Conservation (phyloP, 495 filamentous ascomycete genomes). For the Penicillium ochrochloron region DNA sequence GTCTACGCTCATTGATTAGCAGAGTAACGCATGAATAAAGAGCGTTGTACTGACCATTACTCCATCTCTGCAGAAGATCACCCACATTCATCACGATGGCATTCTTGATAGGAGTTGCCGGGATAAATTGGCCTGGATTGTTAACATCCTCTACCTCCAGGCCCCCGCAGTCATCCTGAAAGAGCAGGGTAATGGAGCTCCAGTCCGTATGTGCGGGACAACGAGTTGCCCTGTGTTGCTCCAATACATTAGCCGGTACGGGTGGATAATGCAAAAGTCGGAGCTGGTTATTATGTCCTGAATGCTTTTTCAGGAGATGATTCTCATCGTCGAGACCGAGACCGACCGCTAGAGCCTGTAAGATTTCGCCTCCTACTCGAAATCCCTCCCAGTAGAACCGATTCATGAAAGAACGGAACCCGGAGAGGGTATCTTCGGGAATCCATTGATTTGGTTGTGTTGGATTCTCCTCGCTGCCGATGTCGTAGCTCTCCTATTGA, state of each 20-base stretch:
- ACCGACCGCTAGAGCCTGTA: conserved; percentile 59
- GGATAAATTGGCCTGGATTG: conserved; percentile 53
- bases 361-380: conserved; percentile 45
- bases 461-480: conserved; percentile 60
- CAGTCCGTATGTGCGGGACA: conserved; percentile 61
- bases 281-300: conserved; percentile 64
- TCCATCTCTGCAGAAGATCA: conserved; percentile 65
- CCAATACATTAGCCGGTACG: conserved; percentile 51
- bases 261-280: conserved; percentile 70
- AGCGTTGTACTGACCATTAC: conserved; percentile 49
- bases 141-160: conserved; percentile 61
- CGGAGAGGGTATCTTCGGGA: conserved; percentile 59
- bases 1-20: conserved; percentile 37
- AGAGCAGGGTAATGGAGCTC: conserved; percentile 56
- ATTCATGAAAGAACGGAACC: conserved; percentile 62
- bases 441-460: conserved; percentile 69
- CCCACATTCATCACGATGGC: conserved; percentile 63
- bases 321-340: conserved; percentile 52
- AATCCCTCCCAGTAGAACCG: conserved; percentile 61
- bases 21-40: not conserved
- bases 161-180: conserved; percentile 58
- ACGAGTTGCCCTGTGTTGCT: conserved; percentile 49
- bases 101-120: conserved; percentile 54
- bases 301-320: conserved; percentile 58
- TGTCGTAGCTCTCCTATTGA: conserved; percentile 67